A percentile compares a stretch with the other conserved stretches of the same genome.
Evolutionary conservation across 371 early-diverging fungal species (phyloP).

Genomic region (Mortierella sp.): DNA sequence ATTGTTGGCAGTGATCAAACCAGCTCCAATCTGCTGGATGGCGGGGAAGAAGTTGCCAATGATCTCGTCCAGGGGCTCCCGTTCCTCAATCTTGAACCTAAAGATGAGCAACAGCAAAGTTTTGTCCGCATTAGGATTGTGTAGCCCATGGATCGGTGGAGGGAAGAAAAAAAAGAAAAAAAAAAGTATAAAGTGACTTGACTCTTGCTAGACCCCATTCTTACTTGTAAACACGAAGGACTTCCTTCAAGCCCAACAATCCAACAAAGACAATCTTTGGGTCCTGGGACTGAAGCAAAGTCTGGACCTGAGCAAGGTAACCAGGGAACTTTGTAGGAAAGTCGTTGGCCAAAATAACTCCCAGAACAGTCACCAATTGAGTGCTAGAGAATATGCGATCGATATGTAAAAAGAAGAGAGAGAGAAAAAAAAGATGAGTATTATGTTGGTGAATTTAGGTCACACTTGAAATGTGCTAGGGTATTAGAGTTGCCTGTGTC

Average conservation of each 20-base stretch:
- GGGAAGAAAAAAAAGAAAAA: neutral
- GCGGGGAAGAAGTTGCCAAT: conserved; percentile 79
- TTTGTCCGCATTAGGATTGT: neutral
- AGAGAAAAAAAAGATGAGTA: too few species aligned
- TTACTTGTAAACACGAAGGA: conserved; percentile 84
- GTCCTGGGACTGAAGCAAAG: conserved; percentile 73
- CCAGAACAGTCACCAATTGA: conserved; percentile 79
- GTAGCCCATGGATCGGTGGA: neutral
- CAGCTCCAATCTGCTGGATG: conserved; percentile 77
- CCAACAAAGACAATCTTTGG: conserved; percentile 75
- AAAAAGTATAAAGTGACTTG: neutral
- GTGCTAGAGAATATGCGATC: conserved; percentile 54
- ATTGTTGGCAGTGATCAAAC: conserved; percentile 66
- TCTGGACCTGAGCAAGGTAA: conserved; percentile 72
- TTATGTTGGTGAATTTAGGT: neutral
- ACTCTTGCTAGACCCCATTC: conserved; percentile 23
- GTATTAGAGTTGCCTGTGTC: neutral
- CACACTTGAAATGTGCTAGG: neutral
- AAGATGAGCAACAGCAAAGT: neutral
- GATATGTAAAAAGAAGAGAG: too few species aligned
- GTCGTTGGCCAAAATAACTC: conserved; percentile 74
- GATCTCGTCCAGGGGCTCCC: conserved; percentile 76
- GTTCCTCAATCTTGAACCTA: conserved; percentile 53
- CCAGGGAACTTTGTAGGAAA: conserved; percentile 87
- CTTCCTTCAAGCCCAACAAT: conserved; percentile 79